Conservation (phyloP, 192 early-diverging fungal genomes). For the Linderina pennispora region DNA sequence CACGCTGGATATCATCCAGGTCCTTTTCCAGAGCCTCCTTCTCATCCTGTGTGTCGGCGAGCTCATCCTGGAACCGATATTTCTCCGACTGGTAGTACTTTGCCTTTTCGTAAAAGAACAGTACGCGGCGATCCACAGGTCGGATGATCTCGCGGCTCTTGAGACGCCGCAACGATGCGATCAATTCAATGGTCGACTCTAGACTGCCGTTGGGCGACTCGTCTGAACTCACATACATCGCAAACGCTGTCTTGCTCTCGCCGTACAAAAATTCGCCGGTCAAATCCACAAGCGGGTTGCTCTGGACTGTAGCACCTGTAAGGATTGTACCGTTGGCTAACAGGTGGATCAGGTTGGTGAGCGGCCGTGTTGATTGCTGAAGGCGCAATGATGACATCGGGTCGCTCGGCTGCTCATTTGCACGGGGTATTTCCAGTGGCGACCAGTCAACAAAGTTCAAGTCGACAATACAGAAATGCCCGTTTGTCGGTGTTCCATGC, state of each 20-base stretch:
- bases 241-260: conserved; percentile 42
- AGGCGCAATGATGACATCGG: background rate
- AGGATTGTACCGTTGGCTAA: conserved; percentile 32
- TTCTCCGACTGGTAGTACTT: conserved; percentile 47
- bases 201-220: conserved; percentile 10
- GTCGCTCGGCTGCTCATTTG: background rate
- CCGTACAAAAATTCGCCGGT: conserved; percentile 36
- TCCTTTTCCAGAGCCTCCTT: conserved; percentile 41
- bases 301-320: conserved; percentile 23
- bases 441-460: conserved; percentile 33
- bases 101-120: conserved; percentile 47
- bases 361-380: conserved; percentile 26
- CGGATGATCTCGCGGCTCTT: conserved; percentile 30
- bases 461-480: conserved; percentile 38
- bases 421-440: conserved; percentile 2
- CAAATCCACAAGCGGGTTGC: conserved; percentile 23
- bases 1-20: conserved; percentile 42
- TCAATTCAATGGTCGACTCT: conserved; percentile 12
- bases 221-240: conserved; percentile 29
- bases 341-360: conserved; percentile 29
- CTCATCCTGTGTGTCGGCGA: conserved; percentile 20
- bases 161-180: conserved; percentile 31
- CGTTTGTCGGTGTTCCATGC: conserved; percentile 27
- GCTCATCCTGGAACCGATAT: conserved; percentile 41
- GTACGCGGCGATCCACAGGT: conserved; percentile 36